These are phyloP conservation scores for Petasospora rhodanensis DNA, from an alignment of 1,139 yeast genomes.

Conservation along the genomic window DNA sequence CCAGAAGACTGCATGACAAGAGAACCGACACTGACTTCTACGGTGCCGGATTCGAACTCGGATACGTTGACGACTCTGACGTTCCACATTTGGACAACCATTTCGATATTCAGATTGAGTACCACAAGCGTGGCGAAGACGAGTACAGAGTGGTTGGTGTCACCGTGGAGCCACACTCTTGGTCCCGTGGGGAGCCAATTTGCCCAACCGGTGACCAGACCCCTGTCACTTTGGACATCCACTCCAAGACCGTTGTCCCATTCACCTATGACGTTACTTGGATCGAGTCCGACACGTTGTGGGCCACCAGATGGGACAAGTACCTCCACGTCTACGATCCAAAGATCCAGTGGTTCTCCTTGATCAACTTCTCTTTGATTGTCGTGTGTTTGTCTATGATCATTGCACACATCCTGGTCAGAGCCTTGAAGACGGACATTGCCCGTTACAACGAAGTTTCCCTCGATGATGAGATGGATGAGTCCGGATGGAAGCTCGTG, in stretches of 20 bases:
- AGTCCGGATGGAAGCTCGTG: slow-evolving; percentile 94
- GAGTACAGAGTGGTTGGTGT: slow-evolving; percentile 89
- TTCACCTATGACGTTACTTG: slow-evolving; percentile 67
- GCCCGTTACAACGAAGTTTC: slow-evolving; percentile 85
- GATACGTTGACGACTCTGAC: slow-evolving; percentile 48
- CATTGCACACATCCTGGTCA: slow-evolving; percentile 73
- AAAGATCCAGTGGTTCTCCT: slow-evolving; percentile 92
- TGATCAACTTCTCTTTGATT: slow-evolving; percentile 77
- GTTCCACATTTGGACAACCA: slow-evolving; percentile 70
- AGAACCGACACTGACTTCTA: slow-evolving; percentile 60
- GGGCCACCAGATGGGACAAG: slow-evolving; percentile 99
- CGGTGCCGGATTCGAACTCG: slow-evolving; percentile 80
- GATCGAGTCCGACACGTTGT: slow-evolving; percentile 63
- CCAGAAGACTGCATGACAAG: slow-evolving; percentile 50
- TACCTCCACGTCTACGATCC: slow-evolving; percentile 90
- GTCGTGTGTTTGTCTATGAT: slow-evolving; percentile 74
- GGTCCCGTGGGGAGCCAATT: slow-evolving; percentile 38
- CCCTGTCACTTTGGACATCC: slow-evolving; percentile 41
- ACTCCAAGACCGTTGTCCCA: slow-evolving; percentile 39
- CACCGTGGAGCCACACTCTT: slow-evolving; percentile 65
- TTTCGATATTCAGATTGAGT: slow-evolving; percentile 72
- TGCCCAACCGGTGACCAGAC: slow-evolving; percentile 33
- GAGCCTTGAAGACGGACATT: slow-evolving; percentile 82
- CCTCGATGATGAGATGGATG: slow-evolving; percentile 75
- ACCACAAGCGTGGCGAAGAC: slow-evolving; percentile 68